Evolutionary conservation across 164 flowering plant species (phyloP).

Genomic region (Liriodendron chinense): DNA sequence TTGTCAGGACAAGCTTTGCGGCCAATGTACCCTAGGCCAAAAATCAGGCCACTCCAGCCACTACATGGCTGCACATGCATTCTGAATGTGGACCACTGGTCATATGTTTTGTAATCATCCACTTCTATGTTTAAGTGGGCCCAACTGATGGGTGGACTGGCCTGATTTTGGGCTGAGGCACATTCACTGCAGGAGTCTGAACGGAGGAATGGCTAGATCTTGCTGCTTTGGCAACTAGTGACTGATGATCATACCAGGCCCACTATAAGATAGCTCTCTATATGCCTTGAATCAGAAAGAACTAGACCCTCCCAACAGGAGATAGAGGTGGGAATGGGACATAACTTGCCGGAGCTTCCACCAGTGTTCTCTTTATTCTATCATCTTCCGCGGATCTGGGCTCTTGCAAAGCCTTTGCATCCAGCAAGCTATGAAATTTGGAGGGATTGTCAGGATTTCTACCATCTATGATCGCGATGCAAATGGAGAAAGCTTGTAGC

Average conservation of each 20-base stretch:
- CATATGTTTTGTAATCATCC: background rate
- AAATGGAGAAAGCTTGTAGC: conserved; percentile 76
- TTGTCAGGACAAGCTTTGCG: background rate
- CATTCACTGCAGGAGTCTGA: background rate
- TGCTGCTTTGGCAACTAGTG: background rate
- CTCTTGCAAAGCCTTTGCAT: conserved; percentile 22
- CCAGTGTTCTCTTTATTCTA: conserved; percentile 13
- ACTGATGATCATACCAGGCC: background rate
- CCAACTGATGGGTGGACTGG: background rate
- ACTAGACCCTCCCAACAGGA: conserved; percentile 70
- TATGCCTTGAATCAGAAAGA: background rate
- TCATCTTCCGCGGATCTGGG: conserved; percentile 10
- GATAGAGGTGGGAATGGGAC: conserved; percentile 63
- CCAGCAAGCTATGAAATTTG: conserved; percentile 15
- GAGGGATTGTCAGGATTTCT: conserved; percentile 25
- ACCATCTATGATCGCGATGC: conserved; percentile 49
- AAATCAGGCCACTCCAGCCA: background rate
- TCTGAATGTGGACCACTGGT: background rate
- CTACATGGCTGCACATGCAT: background rate
- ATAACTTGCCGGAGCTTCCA: conserved; percentile 29
- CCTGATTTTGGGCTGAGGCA: background rate
- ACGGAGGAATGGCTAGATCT: too few relatives aligned
- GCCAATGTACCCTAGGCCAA: background rate
- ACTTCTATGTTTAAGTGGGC: background rate
- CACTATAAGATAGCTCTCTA: background rate